A percentile compares a stretch with the other conserved stretches of the same genome.
Evolutionary conservation across 2,329 filamentous ascomycete genomes (phyloP).

Genomic region (Microdochium trichocladiopsis): DNA sequence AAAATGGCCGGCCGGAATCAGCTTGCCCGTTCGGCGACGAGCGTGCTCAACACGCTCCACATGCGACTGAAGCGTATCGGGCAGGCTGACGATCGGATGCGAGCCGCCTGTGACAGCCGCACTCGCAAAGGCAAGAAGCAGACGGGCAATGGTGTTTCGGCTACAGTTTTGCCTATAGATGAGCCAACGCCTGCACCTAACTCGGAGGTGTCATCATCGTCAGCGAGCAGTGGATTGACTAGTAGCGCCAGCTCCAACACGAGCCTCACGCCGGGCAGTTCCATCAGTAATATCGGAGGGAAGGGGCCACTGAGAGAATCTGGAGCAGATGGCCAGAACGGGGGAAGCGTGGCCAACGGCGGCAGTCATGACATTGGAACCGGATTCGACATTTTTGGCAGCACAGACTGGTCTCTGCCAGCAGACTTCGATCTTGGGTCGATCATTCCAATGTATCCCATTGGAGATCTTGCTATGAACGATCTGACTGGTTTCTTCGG

Average conservation of each 20-base stretch:
- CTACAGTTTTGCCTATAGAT: too few relatives aligned
- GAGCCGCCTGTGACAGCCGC: not conserved
- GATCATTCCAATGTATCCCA: constrained; percentile 49
- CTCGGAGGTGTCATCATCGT: constrained; percentile 8
- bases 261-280: constrained; percentile 8
- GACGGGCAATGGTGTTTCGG: too few relatives aligned
- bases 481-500: constrained; percentile 37
- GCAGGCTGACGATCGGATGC: constrained; percentile 7
- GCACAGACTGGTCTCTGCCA: constrained; percentile 31
- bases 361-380: not conserved
- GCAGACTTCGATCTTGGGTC: constrained; percentile 39
- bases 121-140: constrained; percentile 5
- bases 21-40: constrained; percentile 45
- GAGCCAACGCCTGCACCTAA: too few relatives aligned
- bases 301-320: too few relatives aligned
- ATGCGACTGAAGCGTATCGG: constrained; percentile 39
- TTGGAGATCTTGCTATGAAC: constrained; percentile 50
- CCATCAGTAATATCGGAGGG: not conserved
- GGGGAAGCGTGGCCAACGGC: too few relatives aligned
- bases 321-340: too few relatives aligned
- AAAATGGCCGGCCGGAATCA: constrained; percentile 46
- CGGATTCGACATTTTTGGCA: not conserved
- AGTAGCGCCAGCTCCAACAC: not conserved
- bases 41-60: constrained; percentile 48
- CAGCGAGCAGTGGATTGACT: not conserved